These are phyloP conservation scores for Apiotrichum sp. DNA, from an alignment of 1,284 basidiomycete genomes.

Conservation along the genomic window DNA sequence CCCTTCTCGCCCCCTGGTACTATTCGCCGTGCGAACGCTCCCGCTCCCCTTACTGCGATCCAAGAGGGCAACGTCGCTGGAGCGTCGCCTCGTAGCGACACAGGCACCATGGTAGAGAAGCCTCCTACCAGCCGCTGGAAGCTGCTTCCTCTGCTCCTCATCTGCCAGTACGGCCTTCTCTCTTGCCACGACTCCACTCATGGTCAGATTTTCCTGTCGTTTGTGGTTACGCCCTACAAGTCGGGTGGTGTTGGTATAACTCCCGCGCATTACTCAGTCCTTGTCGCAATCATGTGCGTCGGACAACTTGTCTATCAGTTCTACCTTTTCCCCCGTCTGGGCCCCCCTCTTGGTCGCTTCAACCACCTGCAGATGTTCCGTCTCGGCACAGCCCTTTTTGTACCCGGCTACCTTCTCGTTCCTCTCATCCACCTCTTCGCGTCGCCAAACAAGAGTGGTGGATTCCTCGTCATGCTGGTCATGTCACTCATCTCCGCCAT, in stretches of 20 bases:
- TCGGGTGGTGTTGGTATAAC: constrained; percentile 47
- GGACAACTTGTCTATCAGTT: constrained; percentile 49
- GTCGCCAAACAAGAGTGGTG: constrained; percentile 34
- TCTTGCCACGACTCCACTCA: constrained; percentile 47
- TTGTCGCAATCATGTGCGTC: constrained; percentile 48
- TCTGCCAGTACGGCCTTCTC: constrained; percentile 45
- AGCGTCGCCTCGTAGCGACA: neutral
- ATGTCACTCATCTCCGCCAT: constrained; percentile 34
- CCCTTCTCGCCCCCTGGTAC: constrained; percentile 32
- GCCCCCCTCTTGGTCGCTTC: constrained; percentile 46
- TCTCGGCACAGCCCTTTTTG: constrained; percentile 40
- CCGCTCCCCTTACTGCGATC: constrained; percentile 35
- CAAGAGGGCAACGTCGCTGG: constrained; percentile 29
- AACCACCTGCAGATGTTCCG: constrained; percentile 48
- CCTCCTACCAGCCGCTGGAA: constrained; percentile 28
- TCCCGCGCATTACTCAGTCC: constrained; percentile 46
- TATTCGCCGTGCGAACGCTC: constrained; percentile 9
- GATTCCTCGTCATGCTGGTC: constrained; percentile 45
- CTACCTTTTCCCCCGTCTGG: constrained; percentile 47
- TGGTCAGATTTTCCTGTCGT: constrained; percentile 47
- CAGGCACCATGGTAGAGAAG: constrained; percentile 21
- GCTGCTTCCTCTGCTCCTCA: constrained; percentile 41
- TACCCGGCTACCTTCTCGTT: constrained; percentile 45
- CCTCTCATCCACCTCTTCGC: constrained; percentile 43
- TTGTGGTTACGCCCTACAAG: constrained; percentile 44